Evolutionary conservation across 768 basidiomycete species (phyloP).

Genomic region (Tulasnella sp.): DNA sequence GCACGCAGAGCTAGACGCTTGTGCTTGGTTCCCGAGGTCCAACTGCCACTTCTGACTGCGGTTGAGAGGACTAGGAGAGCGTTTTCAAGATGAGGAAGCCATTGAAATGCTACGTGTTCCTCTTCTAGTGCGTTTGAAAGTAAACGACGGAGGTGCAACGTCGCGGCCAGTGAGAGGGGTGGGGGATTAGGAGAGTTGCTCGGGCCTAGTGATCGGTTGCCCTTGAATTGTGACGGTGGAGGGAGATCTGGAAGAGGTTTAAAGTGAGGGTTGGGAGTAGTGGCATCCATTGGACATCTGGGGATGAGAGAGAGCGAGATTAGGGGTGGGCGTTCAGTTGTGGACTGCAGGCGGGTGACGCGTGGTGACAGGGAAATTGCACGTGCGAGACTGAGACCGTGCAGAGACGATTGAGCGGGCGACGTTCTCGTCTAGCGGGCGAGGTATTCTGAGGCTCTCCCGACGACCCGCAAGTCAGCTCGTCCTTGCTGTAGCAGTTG

Average conservation of each 20-base stretch:
- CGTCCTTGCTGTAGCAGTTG: too few species aligned
- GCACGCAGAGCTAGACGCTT: conserved; percentile 5
- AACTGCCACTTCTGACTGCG: conserved; percentile 8
- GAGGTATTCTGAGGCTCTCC: too few species aligned
- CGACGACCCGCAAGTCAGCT: too few species aligned
- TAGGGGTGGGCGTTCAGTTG: background rate
- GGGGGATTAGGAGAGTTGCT: background rate
- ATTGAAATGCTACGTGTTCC: conserved; percentile 4
- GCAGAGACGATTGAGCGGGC: background rate
- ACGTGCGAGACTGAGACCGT: background rate
- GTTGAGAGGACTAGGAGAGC: background rate
- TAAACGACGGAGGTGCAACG: conserved; percentile 1
- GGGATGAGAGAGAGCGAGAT: background rate
- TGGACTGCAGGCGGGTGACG: background rate
- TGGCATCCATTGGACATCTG: conserved; percentile 3
- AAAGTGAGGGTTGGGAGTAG: background rate
- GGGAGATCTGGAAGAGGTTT: conserved; percentile 21
- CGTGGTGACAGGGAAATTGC: background rate
- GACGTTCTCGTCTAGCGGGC: too few species aligned
- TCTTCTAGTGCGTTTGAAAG: conserved; percentile 10
- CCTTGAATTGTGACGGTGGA: background rate
- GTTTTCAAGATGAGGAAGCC: conserved; percentile 10
- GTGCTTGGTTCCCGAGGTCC: background rate
- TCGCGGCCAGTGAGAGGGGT: background rate
- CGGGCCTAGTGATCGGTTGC: background rate